phyloP scores from a whole-genome alignment of 371 early-diverging fungal species.

The Choanephora cucurbitarum region DNA sequence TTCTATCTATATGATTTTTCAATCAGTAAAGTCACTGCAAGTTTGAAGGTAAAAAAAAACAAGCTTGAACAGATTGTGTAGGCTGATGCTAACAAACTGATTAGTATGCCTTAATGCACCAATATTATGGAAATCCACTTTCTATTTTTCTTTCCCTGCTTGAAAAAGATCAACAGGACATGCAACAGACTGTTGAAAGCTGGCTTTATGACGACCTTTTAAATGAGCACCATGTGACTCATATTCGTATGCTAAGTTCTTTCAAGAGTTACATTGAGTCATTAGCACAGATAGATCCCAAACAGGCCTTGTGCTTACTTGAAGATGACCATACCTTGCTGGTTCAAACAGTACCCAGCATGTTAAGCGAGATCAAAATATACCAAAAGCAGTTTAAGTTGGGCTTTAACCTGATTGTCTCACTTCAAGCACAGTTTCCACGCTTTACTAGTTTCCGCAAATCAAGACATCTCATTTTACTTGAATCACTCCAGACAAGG shows the following conservation, averaged over 20 bases:
- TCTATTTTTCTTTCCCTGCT: conserved; percentile 61
- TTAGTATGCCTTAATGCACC: conserved; percentile 87
- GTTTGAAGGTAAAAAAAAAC: conserved; percentile 60
- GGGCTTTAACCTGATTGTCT: conserved; percentile 52
- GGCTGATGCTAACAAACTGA: neutral
- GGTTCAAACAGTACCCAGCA: conserved; percentile 37
- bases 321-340: conserved; percentile 57
- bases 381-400: conserved; percentile 58
- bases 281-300: conserved; percentile 43
- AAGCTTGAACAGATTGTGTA: neutral
- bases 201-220: conserved; percentile 33
- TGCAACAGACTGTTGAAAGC: conserved; percentile 33
- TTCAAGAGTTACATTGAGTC: conserved; percentile 61
- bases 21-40: conserved; percentile 67
- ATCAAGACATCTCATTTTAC: conserved; percentile 54
- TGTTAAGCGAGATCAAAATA: conserved; percentile 38
- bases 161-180: conserved; percentile 25
- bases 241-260: conserved; percentile 77
- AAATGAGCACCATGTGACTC: conserved; percentile 53
- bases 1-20: conserved; percentile 81
- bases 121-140: conserved; percentile 85
- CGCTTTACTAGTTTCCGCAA: conserved; percentile 40
- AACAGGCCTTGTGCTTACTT: conserved; percentile 52
- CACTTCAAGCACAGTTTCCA: conserved; percentile 53
- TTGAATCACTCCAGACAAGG: conserved; percentile 49